Evolutionary conservation across 192 early-diverging fungal genomes (phyloP), one percentile per base, ranked within the genome.

Genomic region (Geranomyces variabilis): DNA sequence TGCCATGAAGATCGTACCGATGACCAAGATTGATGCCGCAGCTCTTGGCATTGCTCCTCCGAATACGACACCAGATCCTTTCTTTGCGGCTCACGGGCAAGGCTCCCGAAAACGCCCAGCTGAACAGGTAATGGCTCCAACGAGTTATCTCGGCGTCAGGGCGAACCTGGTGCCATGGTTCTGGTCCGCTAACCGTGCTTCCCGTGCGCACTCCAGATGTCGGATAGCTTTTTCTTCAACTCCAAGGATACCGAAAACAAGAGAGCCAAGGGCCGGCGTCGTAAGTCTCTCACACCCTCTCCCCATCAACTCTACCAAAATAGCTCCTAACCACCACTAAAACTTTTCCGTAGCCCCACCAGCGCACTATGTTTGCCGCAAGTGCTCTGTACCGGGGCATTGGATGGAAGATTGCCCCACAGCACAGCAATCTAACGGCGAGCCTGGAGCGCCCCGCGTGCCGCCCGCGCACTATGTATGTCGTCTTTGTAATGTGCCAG

Each of bases 1-100:
- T 74, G 95, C 94, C 0, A 91, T 94, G 81, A 94, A 94, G 53
- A 74, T 93, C 22, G 83, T 77, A 0, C 94, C 95, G 14, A 69
- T 93, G 55, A 67, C 86, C 8, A 57, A 59, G 2, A 72, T 77
- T 14, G 81, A 82, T 60, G 57, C 53, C 56, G 80, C 56, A 31
- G 55, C 60, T 0, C 73, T 85, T 22, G 57, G 59, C 10, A 49
- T 49, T 24, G 65, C 28, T 43, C 91, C 88, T 46, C 45, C 64
- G 8, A 87, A 84, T 57, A 86, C 84, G 58, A 93, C 88, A 0
- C 62, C 46, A 22, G 86, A 66, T 26, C 80, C 80, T 15, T 78
- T 76, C 45, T 14, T 48, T 10, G 21, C 28, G 0, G 66, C 48
- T 10, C 33, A 60, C 9, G 58, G 58, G 58, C 15, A 33, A 14